phyloP scores from a whole-genome alignment of 2,329 filamentous ascomycete species.

The Elsinoe necatrix region DNA sequence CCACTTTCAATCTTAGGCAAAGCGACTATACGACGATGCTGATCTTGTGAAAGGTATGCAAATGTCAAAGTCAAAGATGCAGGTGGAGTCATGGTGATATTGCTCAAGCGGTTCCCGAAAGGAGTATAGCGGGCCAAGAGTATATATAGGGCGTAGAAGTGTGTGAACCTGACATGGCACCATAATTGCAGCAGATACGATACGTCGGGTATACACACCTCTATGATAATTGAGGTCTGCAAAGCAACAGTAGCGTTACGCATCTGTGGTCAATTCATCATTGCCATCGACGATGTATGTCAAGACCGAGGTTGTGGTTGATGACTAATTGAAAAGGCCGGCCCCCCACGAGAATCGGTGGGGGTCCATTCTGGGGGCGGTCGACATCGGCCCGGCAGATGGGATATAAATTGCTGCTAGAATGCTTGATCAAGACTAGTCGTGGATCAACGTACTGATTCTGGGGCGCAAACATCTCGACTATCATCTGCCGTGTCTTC shows the following conservation, averaged over 20 bases:
- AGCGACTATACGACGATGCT: neutral
- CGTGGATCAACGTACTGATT: neutral
- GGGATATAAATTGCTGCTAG: neutral
- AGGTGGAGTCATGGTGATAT: neutral
- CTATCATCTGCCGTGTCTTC: neutral
- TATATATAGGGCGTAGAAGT: neutral
- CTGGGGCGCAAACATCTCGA: neutral
- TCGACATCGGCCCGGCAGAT: slow-evolving; percentile 1
- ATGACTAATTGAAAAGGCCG: neutral
- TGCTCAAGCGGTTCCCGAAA: neutral
- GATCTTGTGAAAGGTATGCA: neutral
- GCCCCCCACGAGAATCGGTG: neutral
- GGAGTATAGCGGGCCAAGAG: slow-evolving; percentile 11
- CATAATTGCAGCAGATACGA: too few relatives aligned
- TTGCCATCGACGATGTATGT: too few relatives aligned
- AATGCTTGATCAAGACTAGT: neutral
- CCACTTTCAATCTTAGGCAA: neutral
- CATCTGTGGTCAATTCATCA: too few relatives aligned
- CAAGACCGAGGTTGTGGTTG: neutral
- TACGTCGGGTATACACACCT: too few relatives aligned
- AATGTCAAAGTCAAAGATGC: neutral
- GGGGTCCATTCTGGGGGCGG: neutral
- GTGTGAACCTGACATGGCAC: too few relatives aligned
- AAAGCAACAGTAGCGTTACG: too few relatives aligned
- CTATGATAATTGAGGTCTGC: too few relatives aligned